phyloP scores from a whole-genome alignment of 805 yeast species.

The Wickerhamomyces strasburgensis region DNA sequence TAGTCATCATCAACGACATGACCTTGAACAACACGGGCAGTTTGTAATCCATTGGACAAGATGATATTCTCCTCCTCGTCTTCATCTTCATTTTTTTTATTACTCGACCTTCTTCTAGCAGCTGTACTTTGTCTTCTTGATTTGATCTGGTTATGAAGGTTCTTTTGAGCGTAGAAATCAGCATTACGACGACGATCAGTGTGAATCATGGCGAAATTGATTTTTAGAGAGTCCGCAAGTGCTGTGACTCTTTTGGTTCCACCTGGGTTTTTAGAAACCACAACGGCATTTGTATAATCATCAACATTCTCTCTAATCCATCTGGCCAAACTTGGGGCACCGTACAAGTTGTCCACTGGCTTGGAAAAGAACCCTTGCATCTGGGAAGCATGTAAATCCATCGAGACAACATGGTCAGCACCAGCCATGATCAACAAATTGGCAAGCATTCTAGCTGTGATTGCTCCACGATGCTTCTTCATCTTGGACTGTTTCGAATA shows the following conservation, averaged over 20 bases:
- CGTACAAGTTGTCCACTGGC: conserved; percentile 94
- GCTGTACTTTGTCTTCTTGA: conserved; percentile 41
- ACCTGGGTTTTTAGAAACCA: conserved; percentile 98
- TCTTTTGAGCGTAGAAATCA: conserved; percentile 45
- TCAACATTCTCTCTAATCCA: conserved; percentile 92
- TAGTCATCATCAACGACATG: conserved; percentile 92
- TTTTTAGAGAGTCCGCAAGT: conserved; percentile 91
- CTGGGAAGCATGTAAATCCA: conserved; percentile 95
- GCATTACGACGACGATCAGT: conserved; percentile 92
- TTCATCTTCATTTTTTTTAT: conserved; percentile 39
- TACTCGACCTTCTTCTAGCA: conserved; percentile 38
- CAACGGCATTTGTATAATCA: conserved; percentile 84
- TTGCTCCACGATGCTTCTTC: conserved; percentile 99
- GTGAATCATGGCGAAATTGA: conserved; percentile 98
- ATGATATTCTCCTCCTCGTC: conserved; percentile 64
- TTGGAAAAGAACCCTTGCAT: conserved; percentile 98
- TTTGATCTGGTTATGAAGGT: conserved; percentile 28
- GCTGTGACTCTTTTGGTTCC: conserved; percentile 98
- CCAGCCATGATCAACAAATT: conserved; percentile 96
- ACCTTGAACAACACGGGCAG: conserved; percentile 94
- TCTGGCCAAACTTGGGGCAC: conserved; percentile 92
- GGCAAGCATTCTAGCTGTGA: conserved; percentile 97
- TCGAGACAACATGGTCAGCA: conserved; percentile 96
- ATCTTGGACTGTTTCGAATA: conserved; percentile 95
- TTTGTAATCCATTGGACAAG: conserved; percentile 77